These are phyloP conservation scores for Macrophomina phaseolina DNA, from an alignment of 2,329 filamentous ascomycete species.

Conservation along the genomic window DNA sequence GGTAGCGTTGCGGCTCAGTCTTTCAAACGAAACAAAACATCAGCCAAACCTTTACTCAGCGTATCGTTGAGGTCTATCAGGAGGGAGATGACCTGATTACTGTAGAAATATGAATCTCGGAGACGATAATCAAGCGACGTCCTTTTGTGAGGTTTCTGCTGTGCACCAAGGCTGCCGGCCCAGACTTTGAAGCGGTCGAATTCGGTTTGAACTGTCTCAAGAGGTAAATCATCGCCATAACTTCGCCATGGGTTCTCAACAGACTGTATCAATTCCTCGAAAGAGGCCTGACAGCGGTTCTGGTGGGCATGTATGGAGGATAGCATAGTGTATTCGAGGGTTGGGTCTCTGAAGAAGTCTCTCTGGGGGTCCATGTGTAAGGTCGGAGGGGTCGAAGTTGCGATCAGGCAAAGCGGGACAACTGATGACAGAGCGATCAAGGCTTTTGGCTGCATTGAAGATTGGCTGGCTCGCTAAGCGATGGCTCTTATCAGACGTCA, in stretches of 20 bases:
- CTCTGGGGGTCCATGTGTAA: too few species aligned
- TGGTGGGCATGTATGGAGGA: background rate
- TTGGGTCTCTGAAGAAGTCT: too few species aligned
- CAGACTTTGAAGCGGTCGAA: constrained; percentile 24
- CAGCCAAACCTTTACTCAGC: background rate
- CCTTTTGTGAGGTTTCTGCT: background rate
- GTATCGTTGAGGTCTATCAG: background rate
- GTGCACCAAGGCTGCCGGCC: constrained; percentile 2
- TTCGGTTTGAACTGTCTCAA: background rate
- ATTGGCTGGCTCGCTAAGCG: background rate
- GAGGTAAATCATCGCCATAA: background rate
- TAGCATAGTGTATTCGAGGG: background rate
- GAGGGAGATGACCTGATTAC: background rate
- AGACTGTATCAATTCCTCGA: background rate
- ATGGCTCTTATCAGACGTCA: background rate
- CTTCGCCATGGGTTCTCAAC: background rate
- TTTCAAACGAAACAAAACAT: too few species aligned
- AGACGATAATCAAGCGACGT: background rate
- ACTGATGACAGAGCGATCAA: too few species aligned
- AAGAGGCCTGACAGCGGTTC: background rate
- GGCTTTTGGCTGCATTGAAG: background rate
- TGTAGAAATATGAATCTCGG: background rate
- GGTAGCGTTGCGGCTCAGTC: too few species aligned
- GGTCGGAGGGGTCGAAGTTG: background rate
- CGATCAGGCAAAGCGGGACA: too few species aligned